phyloP scores from a whole-genome alignment of 225 moss, liverwort and hornwort genomes.

The Marchantia paleacea region DNA sequence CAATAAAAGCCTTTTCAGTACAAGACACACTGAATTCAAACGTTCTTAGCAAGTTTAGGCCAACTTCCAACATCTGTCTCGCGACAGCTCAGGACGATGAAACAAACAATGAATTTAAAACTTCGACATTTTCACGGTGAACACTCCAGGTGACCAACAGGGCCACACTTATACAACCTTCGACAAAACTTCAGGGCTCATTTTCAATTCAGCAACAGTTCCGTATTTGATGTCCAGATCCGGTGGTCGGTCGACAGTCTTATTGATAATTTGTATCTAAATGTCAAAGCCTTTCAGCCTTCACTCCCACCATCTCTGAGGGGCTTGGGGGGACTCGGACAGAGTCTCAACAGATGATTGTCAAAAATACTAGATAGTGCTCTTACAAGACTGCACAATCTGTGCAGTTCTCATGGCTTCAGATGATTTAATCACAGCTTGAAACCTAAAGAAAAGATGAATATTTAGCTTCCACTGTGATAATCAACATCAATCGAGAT shows the following conservation, averaged over 20 bases:
- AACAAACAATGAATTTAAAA: neutral
- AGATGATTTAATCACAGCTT: conserved; percentile 2
- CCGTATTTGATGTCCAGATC: conserved; percentile 7
- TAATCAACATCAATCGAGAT: conserved; percentile 5
- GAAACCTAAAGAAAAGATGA: neutral
- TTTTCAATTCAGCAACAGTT: conserved; percentile 4
- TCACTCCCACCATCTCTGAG: conserved; percentile 5
- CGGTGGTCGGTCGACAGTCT: conserved; percentile 10
- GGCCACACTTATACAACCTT: conserved; percentile 3
- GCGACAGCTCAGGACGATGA: neutral
- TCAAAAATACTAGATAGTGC: conserved; percentile 10
- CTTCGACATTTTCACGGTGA: neutral
- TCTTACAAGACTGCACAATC: conserved; percentile 19
- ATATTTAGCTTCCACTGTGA: conserved; percentile 9
- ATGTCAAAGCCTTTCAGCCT: conserved; percentile 7
- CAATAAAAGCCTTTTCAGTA: too few species aligned
- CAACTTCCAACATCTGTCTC: neutral
- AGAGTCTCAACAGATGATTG: conserved; percentile 5
- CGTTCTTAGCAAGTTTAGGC: too few species aligned
- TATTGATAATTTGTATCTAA: conserved; percentile 5
- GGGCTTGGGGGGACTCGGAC: conserved; percentile 8
- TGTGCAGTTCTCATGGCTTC: conserved; percentile 9
- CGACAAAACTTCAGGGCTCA: conserved; percentile 6
- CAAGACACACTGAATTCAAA: too few species aligned
- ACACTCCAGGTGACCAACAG: conserved; percentile 9